phyloP scores from a whole-genome alignment of 306 rosid genomes.

The Casuarina equisetifolia region DNA sequence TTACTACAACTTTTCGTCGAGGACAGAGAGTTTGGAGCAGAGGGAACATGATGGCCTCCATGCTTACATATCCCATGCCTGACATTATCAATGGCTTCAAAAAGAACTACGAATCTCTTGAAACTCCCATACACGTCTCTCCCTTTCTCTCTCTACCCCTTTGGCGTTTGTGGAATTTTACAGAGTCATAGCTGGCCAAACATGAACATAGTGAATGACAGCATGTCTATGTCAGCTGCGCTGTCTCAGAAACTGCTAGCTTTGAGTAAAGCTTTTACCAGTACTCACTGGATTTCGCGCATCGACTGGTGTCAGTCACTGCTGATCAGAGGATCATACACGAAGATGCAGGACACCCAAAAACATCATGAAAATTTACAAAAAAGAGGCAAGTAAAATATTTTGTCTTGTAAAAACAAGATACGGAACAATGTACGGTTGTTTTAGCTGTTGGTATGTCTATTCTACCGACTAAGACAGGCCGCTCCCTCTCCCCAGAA shows the following conservation, averaged over 20 bases:
- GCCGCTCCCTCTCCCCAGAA: neutral
- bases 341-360: too few species aligned
- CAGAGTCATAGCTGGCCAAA: slow-evolving; percentile 17
- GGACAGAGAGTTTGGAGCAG: slow-evolving; percentile 58
- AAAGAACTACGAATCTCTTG: slow-evolving; percentile 31
- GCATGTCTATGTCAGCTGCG: slow-evolving; percentile 52
- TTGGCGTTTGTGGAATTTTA: slow-evolving; percentile 11
- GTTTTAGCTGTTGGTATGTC: neutral
- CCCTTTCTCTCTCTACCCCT: slow-evolving; percentile 5
- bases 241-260: slow-evolving; percentile 23
- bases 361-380: too few species aligned
- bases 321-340: neutral
- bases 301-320: neutral
- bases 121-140: slow-evolving; percentile 16
- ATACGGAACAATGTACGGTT: neutral
- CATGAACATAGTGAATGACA: slow-evolving; percentile 37
- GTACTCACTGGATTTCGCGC: slow-evolving; percentile 9
- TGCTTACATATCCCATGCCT: slow-evolving; percentile 56
- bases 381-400: too few species aligned
- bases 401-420: neutral
- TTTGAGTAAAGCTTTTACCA: slow-evolving; percentile 19
- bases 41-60: slow-evolving; percentile 84
- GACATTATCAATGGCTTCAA: slow-evolving; percentile 39
- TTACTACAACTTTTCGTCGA: slow-evolving; percentile 35
- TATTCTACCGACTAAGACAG: neutral